phyloP scores from a whole-genome alignment of 306 rosid genomes.

The Cucumis hystrix region DNA sequence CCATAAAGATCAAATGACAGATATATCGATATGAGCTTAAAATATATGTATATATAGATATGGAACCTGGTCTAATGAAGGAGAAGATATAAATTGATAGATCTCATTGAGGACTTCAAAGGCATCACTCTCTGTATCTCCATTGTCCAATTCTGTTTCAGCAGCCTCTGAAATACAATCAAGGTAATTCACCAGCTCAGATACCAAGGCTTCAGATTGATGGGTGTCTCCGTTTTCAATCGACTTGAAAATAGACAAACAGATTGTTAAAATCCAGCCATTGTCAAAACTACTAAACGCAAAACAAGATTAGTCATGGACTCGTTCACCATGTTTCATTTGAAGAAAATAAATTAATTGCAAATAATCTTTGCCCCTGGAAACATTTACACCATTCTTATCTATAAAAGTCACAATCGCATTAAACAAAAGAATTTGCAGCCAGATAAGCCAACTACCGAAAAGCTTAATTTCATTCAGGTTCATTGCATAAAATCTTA shows the following conservation, averaged over 20 bases:
- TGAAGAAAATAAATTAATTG: not conserved
- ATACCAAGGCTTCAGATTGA: constrained; percentile 22
- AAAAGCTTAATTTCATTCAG: not conserved
- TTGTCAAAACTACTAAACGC: not conserved
- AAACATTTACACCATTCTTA: not conserved
- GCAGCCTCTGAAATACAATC: constrained; percentile 39
- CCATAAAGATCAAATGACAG: not conserved
- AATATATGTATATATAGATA: not conserved
- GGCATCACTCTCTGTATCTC: constrained; percentile 22
- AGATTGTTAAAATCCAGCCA: not conserved
- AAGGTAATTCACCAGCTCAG: constrained; percentile 41
- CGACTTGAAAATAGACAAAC: constrained; percentile 21
- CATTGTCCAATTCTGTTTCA: constrained; percentile 32
- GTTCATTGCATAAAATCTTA: not conserved
- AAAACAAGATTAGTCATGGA: not conserved
- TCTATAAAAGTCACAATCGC: not conserved
- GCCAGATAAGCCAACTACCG: not conserved
- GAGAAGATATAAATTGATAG: constrained; percentile 34
- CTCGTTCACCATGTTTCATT: not conserved
- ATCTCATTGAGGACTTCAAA: constrained; percentile 39
- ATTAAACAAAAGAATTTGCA: not conserved
- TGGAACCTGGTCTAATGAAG: constrained; percentile 44
- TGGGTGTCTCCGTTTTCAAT: constrained; percentile 28
- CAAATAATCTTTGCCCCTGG: not conserved
- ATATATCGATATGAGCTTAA: not conserved